Evolutionary conservation across 148 eudicot genomes (phyloP).

Genomic region (Rhododendron vialii): DNA sequence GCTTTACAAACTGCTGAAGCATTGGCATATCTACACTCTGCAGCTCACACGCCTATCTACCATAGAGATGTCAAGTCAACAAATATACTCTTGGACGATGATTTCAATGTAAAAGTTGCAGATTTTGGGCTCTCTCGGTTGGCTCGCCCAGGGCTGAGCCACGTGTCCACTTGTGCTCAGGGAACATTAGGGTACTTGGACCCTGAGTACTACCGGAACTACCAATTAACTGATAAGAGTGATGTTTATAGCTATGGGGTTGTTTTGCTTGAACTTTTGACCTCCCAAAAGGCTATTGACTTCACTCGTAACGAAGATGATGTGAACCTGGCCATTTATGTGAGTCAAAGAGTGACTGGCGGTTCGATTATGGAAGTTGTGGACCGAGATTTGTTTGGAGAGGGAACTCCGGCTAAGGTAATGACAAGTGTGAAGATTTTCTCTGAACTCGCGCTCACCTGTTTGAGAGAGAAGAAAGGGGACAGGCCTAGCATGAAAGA

Average conservation of each 20-base stretch:
- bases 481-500: slow-evolving; percentile 43
- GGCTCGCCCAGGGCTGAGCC: slow-evolving; percentile 32
- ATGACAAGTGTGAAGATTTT: slow-evolving; percentile 17
- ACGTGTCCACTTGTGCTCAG: slow-evolving; percentile 36
- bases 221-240: slow-evolving; percentile 33
- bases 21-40: slow-evolving; percentile 33
- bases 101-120: slow-evolving; percentile 29
- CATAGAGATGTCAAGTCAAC: slow-evolving; percentile 41
- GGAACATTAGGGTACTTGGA: slow-evolving; percentile 41
- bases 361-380: slow-evolving; percentile 25
- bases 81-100: slow-evolving; percentile 38
- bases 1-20: slow-evolving; percentile 38
- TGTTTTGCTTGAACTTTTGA: slow-evolving; percentile 33
- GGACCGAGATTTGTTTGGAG: slow-evolving; percentile 24
- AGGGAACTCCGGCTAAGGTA: slow-evolving; percentile 14
- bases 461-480: slow-evolving; percentile 32
- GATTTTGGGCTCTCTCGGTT: slow-evolving; percentile 38
- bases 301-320: slow-evolving; percentile 30
- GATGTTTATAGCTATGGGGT: slow-evolving; percentile 42
- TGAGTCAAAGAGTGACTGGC: slow-evolving; percentile 10
- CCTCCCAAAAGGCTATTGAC: slow-evolving; percentile 32
- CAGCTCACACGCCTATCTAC: slow-evolving; percentile 31
- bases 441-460: slow-evolving; percentile 31
- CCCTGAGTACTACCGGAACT: slow-evolving; percentile 39
- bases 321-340: slow-evolving; percentile 32